Base-by-base conservation (phyloP, 2,329 filamentous ascomycete species). In the Aspergillus vadensis region DNA sequence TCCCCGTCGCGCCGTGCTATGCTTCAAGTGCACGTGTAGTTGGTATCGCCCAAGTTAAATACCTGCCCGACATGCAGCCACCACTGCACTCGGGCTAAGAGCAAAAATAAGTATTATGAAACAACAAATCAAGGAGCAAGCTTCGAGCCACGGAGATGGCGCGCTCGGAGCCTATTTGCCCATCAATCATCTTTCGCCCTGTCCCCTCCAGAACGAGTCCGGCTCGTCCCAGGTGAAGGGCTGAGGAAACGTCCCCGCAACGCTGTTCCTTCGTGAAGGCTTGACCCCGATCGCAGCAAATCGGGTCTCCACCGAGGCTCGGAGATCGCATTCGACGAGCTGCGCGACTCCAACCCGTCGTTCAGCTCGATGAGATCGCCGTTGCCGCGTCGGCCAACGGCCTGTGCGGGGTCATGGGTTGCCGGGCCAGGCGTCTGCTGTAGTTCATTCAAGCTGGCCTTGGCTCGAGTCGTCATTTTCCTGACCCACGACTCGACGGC, bases 401-500 rank as follows among this genome's bases (percentile, higher is more conserved):
- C 64, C 25, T 69, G 69, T 27, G 68, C 68, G 32, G 69, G 64
- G 25, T 67, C 66, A 17, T 58, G 63, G 32, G 52, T 55, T 48
- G 69, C 67, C 17, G 63, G 58, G 25, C 55, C 63, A 6, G 69
- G 65, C n/a, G 69, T 63, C 61, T 77, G 73, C 57, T 79, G 77
- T 17, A 80, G 64, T 23, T 79, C 77, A 54, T 68, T 74, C 55
- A 79, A 65, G 10, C 75, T 72, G 8, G 72, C 67, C 54, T 78
- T 79, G 3, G 78, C 78, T 51, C 74, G 75, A 9, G 70, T 76
- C 1, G 92, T 91, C 39, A 96, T 88, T 63, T 92, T 91, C 62
- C 93, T 84, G 61, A 98, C 82, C 92, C 95, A 99, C 1, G 88
- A 90, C 77, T 98, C 95, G 30, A 98, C 88, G 2, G 90, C 89